These are phyloP conservation scores for Phoma sp. DNA, from an alignment of 2,329 filamentous ascomycete species.

Conservation along the genomic window DNA sequence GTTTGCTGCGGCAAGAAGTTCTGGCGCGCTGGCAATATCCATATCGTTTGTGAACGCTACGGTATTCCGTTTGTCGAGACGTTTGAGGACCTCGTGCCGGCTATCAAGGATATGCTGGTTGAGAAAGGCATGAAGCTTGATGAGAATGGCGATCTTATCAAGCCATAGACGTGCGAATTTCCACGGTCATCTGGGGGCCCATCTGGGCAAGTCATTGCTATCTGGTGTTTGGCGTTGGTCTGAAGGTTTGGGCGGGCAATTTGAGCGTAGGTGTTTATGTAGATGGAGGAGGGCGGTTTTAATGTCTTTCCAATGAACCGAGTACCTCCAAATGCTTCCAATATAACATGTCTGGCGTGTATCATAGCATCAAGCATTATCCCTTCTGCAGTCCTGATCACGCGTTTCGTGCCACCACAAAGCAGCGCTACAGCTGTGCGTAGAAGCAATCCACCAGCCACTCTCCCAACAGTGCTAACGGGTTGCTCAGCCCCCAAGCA, in stretches of 20 bases:
- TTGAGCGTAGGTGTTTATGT: not conserved
- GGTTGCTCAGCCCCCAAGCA: too few relatives aligned
- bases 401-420: not conserved
- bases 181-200: not conserved
- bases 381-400: not conserved
- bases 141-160: slow-evolving; percentile 19
- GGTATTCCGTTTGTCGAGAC: slow-evolving; percentile 54
- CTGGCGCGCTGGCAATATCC: slow-evolving; percentile 66
- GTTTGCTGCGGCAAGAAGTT: slow-evolving; percentile 62
- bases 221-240: not conserved
- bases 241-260: not conserved
- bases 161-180: not conserved
- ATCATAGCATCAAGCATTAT: not conserved
- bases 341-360: too few relatives aligned
- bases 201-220: not conserved
- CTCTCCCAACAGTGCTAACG: not conserved
- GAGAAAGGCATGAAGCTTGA: slow-evolving; percentile 36
- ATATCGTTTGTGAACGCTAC: slow-evolving; percentile 61
- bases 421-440: not conserved
- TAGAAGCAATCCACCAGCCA: not conserved
- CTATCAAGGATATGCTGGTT: slow-evolving; percentile 44
- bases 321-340: too few relatives aligned
- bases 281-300: not conserved
- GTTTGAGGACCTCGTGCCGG: slow-evolving; percentile 50
- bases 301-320: too few relatives aligned